These are phyloP conservation scores for Sporothrix dimorphospora DNA, from an alignment of 2,329 filamentous ascomycete genomes.

Conservation along the genomic window DNA sequence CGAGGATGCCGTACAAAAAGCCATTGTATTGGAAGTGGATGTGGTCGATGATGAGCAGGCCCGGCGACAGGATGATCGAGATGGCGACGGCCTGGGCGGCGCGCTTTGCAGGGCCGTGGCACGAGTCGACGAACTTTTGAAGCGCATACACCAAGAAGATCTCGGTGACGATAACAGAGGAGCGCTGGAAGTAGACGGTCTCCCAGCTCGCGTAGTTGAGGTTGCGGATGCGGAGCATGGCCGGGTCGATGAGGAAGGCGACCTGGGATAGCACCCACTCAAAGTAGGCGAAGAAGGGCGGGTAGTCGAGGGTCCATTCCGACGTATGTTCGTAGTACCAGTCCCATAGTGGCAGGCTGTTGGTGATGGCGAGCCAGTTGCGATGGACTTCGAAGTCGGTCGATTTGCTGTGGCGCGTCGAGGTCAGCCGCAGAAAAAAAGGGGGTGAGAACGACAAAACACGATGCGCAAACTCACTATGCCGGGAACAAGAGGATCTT, in stretches of 20 bases:
- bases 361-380: constrained; percentile 96
- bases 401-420: constrained; percentile 71
- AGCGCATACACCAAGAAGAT: constrained; percentile 82
- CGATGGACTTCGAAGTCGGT: constrained; percentile 99
- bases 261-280: constrained; percentile 88
- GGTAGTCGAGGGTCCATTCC: constrained; percentile 99
- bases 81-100: constrained; percentile 84
- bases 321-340: constrained; percentile 99
- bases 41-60: constrained; percentile 94
- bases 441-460: not conserved
- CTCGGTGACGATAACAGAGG: constrained; percentile 86
- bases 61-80: constrained; percentile 88
- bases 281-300: constrained; percentile 96
- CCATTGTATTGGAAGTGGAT: constrained; percentile 99
- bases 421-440: not conserved
- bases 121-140: constrained; percentile 75
- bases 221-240: constrained; percentile 80
- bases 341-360: constrained; percentile 80
- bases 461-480: constrained; percentile 67
- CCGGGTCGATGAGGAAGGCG: constrained; percentile 75
- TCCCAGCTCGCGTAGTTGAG: constrained; percentile 89
- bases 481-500: constrained; percentile 92
- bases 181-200: constrained; percentile 89
- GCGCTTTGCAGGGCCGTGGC: constrained; percentile 64
- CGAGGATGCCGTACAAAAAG: constrained; percentile 87